Conservation (phyloP, 225 moss, liverwort and hornwort genomes). For the Thuidium tamariscinum region DNA sequence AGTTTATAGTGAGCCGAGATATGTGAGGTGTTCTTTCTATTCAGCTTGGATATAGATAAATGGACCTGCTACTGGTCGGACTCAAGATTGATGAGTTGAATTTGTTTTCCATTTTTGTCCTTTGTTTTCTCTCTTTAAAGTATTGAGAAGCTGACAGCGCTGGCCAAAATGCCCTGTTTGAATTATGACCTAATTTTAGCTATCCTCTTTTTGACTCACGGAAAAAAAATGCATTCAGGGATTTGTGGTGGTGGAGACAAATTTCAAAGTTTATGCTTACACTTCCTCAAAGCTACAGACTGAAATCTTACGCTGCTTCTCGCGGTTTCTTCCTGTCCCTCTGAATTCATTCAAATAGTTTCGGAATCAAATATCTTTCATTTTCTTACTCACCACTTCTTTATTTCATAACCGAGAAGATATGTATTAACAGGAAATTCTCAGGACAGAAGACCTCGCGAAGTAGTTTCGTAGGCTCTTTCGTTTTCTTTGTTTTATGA, state of each 20-base stretch:
- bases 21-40: background rate
- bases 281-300: conserved; percentile 83
- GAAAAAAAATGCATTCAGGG: conserved; percentile 30
- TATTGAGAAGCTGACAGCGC: background rate
- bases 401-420: background rate
- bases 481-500: background rate
- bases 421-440: background rate
- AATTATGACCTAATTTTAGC: background rate
- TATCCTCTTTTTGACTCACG: background rate
- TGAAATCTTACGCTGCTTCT: conserved; percentile 75
- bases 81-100: background rate
- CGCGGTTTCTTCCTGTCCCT: conserved; percentile 29
- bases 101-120: background rate
- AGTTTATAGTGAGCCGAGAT: background rate
- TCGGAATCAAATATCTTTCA: background rate
- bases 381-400: background rate
- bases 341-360: background rate
- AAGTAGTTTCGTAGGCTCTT: background rate
- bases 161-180: background rate
- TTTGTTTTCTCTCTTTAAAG: background rate
- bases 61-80: background rate
- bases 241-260: conserved; percentile 85
- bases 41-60: background rate
- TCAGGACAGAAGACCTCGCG: background rate
- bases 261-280: conserved; percentile 89